Percentiles rank a stretch among this genome's conserved stretches.
Evolutionary conservation across 192 early-diverging fungal genomes (phyloP).

Genomic region (Coemansia sp.): DNA sequence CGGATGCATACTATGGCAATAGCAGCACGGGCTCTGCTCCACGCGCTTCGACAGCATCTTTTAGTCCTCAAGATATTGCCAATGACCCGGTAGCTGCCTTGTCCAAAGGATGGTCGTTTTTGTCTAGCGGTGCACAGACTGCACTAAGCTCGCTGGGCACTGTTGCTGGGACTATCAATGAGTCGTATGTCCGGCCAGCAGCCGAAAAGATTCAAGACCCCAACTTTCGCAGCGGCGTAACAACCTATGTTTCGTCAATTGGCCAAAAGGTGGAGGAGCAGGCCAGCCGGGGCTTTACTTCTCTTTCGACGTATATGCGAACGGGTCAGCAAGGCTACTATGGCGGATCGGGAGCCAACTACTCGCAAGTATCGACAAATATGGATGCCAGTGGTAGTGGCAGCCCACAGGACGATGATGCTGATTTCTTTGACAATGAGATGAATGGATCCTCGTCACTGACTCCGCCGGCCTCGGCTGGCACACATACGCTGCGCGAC

Average conservation of each 20-base stretch:
- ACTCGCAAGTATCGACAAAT: slow-evolving; percentile 28
- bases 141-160: slow-evolving; percentile 44
- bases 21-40: neutral
- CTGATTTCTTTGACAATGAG: slow-evolving; percentile 42
- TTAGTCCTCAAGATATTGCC: slow-evolving; percentile 58
- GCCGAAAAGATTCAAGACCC: slow-evolving; percentile 63
- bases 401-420: slow-evolving; percentile 9
- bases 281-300: slow-evolving; percentile 36
- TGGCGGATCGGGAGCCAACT: slow-evolving; percentile 7
- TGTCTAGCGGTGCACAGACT: slow-evolving; percentile 58
- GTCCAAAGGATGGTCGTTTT: slow-evolving; percentile 66
- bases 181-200: slow-evolving; percentile 66
- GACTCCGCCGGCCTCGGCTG: slow-evolving; percentile 24
- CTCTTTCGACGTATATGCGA: slow-evolving; percentile 36
- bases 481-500: slow-evolving; percentile 1
- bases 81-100: slow-evolving; percentile 70
- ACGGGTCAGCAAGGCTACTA: slow-evolving; percentile 21
- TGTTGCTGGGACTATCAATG: slow-evolving; percentile 57
- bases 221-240: slow-evolving; percentile 62
- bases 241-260: slow-evolving; percentile 62
- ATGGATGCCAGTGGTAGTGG: neutral
- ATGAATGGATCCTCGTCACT: slow-evolving; percentile 13
- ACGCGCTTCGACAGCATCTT: slow-evolving; percentile 16
- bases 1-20: slow-evolving; percentile 11
- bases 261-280: slow-evolving; percentile 41